These are phyloP conservation scores for Curvularia eragrostidis DNA, from an alignment of 2,329 filamentous ascomycete genomes.

Conservation along the genomic window DNA sequence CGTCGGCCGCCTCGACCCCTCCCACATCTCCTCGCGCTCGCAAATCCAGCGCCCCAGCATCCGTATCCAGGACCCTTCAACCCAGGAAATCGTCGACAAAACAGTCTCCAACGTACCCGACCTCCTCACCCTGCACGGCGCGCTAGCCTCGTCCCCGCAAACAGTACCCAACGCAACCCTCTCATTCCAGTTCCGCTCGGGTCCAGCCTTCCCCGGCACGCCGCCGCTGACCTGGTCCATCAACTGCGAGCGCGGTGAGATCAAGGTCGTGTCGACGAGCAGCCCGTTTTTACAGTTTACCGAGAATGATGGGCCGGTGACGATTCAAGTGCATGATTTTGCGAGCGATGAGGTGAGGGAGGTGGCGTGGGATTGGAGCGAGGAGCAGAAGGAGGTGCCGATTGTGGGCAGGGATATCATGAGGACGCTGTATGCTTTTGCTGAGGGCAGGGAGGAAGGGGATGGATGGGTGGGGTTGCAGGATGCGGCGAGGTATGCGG, in stretches of 20 bases:
- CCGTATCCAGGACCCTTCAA: neutral
- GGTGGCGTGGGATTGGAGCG: constrained; percentile 54
- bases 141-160: neutral
- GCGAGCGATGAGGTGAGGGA: constrained; percentile 55
- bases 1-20: constrained; percentile 25
- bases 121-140: constrained; percentile 51
- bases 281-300: constrained; percentile 25
- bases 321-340: constrained; percentile 60
- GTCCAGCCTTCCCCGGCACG: constrained; percentile 23
- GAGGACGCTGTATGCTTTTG: constrained; percentile 30
- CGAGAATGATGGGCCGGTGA: constrained; percentile 44
- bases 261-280: constrained; percentile 31
- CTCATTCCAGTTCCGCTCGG: constrained; percentile 20
- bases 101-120: constrained; percentile 54
- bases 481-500: constrained; percentile 27
- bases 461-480: constrained; percentile 38
- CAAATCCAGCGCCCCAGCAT: constrained; percentile 12
- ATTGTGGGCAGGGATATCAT: constrained; percentile 28
- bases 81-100: neutral
- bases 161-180: constrained; percentile 16
- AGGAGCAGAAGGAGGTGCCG: constrained; percentile 40
- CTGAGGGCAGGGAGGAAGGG: constrained; percentile 25
- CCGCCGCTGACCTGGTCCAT: constrained; percentile 24
- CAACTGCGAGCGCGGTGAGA: constrained; percentile 28
- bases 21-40: constrained; percentile 14